Evolutionary conservation across 345 rosid species (phyloP).

Genomic region (Theobroma cacao): DNA sequence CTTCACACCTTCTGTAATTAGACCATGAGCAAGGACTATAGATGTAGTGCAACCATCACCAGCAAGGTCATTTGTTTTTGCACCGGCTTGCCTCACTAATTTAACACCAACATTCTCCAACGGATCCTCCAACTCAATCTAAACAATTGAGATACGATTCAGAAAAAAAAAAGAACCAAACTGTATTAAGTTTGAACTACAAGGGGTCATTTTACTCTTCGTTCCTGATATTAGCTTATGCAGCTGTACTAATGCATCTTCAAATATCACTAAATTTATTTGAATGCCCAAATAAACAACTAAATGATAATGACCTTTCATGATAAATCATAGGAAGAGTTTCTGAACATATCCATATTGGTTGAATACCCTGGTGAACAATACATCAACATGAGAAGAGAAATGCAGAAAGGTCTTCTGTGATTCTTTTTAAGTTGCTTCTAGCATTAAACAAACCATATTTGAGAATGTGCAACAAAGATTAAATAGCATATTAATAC

Average conservation of each 20-base stretch:
- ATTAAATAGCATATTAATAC: neutral
- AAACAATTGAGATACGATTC: neutral
- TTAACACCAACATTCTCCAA: conserved; percentile 95
- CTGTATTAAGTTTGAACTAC: neutral
- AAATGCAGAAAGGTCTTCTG: neutral
- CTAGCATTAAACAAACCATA: too few relatives aligned
- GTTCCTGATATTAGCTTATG: neutral
- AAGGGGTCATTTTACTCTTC: neutral
- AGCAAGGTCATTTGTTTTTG: conserved; percentile 87
- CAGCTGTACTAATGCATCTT: neutral
- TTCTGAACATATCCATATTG: neutral
- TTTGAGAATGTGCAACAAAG: neutral
- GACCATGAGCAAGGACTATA: conserved; percentile 85
- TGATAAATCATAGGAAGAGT: neutral
- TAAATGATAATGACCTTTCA: neutral
- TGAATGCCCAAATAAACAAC: neutral
- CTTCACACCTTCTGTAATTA: conserved; percentile 84
- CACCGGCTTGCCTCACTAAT: conserved; percentile 97
- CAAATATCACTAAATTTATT: neutral
- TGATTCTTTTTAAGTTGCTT: neutral
- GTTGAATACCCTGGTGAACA: neutral
- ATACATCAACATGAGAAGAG: neutral
- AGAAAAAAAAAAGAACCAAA: conserved; percentile 1
- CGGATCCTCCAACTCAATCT: conserved; percentile 93
- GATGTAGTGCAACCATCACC: conserved; percentile 98